Percentiles rank a stretch among this genome's conserved stretches.
phyloP scores from a whole-genome alignment of 1,284 basidiomycete species.

The Sanghuangporus weigelae region DNA sequence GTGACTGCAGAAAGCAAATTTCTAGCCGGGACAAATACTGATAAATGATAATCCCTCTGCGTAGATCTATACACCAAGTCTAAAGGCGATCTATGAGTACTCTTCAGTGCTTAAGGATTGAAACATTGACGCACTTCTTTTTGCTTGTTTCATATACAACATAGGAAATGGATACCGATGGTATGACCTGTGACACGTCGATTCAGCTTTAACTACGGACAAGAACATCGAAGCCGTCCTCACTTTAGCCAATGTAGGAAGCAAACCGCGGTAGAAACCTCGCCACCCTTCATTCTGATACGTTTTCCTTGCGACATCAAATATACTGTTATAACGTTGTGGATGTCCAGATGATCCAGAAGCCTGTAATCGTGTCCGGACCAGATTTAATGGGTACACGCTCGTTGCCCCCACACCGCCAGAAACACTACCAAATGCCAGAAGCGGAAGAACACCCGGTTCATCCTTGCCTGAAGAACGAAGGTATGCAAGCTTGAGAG shows the following conservation, averaged over 20 bases:
- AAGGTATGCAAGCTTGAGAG: slow-evolving; percentile 80
- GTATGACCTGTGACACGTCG: slow-evolving; percentile 62
- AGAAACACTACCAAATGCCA: slow-evolving; percentile 86
- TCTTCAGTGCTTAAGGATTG: neutral
- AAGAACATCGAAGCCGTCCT: neutral
- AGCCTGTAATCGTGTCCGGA: slow-evolving; percentile 93
- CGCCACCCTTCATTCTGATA: slow-evolving; percentile 85
- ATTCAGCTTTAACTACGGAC: slow-evolving; percentile 12
- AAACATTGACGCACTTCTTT: slow-evolving; percentile 48
- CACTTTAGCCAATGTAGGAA: slow-evolving; percentile 89
- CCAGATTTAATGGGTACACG: slow-evolving; percentile 90
- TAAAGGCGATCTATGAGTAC: neutral
- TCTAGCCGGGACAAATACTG: neutral
- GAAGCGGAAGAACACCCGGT: slow-evolving; percentile 74
- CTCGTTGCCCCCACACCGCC: slow-evolving; percentile 89
- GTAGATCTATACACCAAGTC: slow-evolving; percentile 16
- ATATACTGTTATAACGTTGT: slow-evolving; percentile 80
- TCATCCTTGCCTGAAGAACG: slow-evolving; percentile 79
- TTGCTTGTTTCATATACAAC: slow-evolving; percentile 84
- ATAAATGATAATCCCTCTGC: neutral
- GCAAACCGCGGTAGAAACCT: slow-evolving; percentile 92
- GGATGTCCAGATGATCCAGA: slow-evolving; percentile 93
- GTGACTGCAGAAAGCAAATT: neutral
- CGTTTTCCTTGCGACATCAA: slow-evolving; percentile 83
- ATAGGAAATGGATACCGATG: slow-evolving; percentile 92